These are phyloP conservation scores for Vigna unguiculata DNA, from an alignment of 306 rosid genomes.

Conservation along the genomic window DNA sequence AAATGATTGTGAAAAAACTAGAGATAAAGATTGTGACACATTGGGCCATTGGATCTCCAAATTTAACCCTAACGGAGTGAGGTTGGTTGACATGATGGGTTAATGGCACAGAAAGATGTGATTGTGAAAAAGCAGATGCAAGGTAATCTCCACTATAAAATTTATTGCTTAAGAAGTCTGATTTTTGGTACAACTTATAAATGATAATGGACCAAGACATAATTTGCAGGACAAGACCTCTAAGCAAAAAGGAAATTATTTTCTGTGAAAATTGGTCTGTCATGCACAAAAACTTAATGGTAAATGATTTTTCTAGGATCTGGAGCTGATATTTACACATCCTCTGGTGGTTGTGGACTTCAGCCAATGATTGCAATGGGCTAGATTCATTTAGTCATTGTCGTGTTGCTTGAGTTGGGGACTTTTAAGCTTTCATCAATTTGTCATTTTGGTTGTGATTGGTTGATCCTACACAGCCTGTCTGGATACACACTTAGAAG, in stretches of 20 bases:
- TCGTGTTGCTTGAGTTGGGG: constrained; percentile 28
- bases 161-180: background rate
- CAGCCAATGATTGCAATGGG: constrained; percentile 9
- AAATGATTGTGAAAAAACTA: background rate
- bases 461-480: background rate
- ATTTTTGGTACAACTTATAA: constrained; percentile 19
- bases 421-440: constrained; percentile 11
- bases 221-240: background rate
- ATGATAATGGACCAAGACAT: background rate
- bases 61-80: background rate
- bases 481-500: too few species aligned
- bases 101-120: background rate
- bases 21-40: background rate
- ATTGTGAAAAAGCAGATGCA: background rate
- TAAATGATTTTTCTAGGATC: background rate
- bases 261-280: constrained; percentile 19
- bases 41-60: background rate
- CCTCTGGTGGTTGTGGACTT: constrained; percentile 10
- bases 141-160: background rate
- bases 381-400: constrained; percentile 1
- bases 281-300: background rate
- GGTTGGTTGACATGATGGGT: background rate
- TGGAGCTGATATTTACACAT: background rate
- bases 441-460: constrained; percentile 15
- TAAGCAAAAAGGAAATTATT: background rate